phyloP scores from a whole-genome alignment of 2,329 filamentous ascomycete genomes.

The Penicillium digitatum region DNA sequence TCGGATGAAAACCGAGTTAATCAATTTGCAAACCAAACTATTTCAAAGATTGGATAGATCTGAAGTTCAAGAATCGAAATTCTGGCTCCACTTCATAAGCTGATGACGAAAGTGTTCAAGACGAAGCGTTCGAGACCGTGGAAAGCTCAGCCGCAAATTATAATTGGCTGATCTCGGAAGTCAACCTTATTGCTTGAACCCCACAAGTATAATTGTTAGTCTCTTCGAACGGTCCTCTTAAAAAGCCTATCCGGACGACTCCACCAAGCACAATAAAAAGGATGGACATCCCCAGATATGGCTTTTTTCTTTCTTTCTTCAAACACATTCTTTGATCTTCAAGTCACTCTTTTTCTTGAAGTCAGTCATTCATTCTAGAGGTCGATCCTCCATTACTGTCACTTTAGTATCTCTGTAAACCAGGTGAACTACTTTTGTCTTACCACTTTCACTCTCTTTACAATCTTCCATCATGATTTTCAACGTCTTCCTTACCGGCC shows the following conservation, averaged over 20 bases:
- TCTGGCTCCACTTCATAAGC: constrained; percentile 1
- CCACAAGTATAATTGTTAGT: constrained; percentile 8
- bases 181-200: constrained; percentile 4
- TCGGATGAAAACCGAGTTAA: not conserved
- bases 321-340: constrained; percentile 12
- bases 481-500: constrained; percentile 21
- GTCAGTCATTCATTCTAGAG: constrained; percentile 7
- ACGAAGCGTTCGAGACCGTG: constrained; percentile 7
- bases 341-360: constrained; percentile 13
- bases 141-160: not conserved
- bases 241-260: not conserved
- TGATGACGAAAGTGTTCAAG: constrained; percentile 6
- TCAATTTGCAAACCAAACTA: not conserved
- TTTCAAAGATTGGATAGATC: not conserved
- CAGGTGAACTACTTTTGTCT: constrained; percentile 1
- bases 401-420: constrained; percentile 1
- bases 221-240: not conserved
- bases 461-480: constrained; percentile 12
- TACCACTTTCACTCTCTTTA: constrained; percentile 1
- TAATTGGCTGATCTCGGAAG: constrained; percentile 1
- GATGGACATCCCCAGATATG: not conserved
- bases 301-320: not conserved
- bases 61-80: not conserved
- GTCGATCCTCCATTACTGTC: constrained; percentile 9
- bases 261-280: constrained; percentile 3